Conservation (phyloP, 345 rosid genomes). For the Hypericum perforatum region DNA sequence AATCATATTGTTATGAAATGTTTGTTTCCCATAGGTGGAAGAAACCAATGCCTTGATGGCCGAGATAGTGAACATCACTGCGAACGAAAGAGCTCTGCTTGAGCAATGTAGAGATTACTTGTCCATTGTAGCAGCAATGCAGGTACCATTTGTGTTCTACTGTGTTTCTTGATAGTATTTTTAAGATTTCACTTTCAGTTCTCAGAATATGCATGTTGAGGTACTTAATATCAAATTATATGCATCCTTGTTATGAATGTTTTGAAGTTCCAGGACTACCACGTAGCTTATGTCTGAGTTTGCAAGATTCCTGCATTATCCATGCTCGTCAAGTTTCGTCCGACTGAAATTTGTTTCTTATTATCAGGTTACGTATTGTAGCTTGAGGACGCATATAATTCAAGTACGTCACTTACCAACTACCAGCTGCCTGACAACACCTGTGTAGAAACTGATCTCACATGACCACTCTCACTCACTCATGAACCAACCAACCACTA, state of each 20-base stretch:
- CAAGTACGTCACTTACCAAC: slow-evolving; percentile 45
- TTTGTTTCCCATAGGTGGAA: slow-evolving; percentile 41
- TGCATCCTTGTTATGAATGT: too few species aligned
- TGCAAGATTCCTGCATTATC: too few species aligned
- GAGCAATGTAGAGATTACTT: slow-evolving; percentile 60
- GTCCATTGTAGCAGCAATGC: slow-evolving; percentile 56
- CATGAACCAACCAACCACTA: slow-evolving; percentile 33
- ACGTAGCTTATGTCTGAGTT: too few species aligned
- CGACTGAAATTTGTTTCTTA: neutral
- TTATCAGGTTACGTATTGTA: slow-evolving; percentile 66
- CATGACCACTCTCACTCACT: slow-evolving; percentile 52
- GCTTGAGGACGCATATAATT: slow-evolving; percentile 80
- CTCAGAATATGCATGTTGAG: too few species aligned
- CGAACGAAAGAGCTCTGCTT: slow-evolving; percentile 57
- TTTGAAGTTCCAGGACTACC: too few species aligned
- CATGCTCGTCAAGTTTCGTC: too few species aligned
- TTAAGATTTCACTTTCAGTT: too few species aligned
- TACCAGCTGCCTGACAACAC: slow-evolving; percentile 58
- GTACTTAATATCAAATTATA: too few species aligned
- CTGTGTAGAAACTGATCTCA: slow-evolving; percentile 58
- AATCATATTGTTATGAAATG: too few species aligned
- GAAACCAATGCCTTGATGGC: slow-evolving; percentile 49
- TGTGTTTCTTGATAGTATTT: too few species aligned
- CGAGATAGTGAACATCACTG: slow-evolving; percentile 55
- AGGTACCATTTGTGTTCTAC: slow-evolving; percentile 34